phyloP scores from a whole-genome alignment of 2,329 filamentous ascomycete genomes.

The Ustulina deusta region DNA sequence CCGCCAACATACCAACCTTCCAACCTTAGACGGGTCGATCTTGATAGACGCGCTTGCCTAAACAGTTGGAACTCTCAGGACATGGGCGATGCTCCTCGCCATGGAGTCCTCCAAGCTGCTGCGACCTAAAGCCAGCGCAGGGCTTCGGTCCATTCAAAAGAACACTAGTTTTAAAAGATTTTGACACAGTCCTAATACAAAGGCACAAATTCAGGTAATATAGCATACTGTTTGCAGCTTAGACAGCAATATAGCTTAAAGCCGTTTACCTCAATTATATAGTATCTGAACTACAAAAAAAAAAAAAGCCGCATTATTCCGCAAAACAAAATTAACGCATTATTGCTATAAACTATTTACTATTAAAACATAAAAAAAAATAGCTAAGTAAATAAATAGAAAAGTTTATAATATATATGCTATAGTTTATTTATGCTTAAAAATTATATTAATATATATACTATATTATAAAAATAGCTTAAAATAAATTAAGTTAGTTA shows the following conservation, averaged over 20 bases:
- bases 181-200: slow-evolving; percentile 29
- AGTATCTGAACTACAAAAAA: slow-evolving; percentile 15
- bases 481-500: neutral
- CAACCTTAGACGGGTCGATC: no score
- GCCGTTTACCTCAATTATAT: slow-evolving; percentile 21
- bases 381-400: neutral
- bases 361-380: slow-evolving; percentile 13
- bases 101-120: slow-evolving; percentile 29
- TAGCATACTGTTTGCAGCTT: slow-evolving; percentile 18
- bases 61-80: neutral
- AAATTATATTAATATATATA: slow-evolving; percentile 23
- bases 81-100: slow-evolving; percentile 21
- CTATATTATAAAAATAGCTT: slow-evolving; percentile 29
- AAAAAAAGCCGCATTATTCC: slow-evolving; percentile 27
- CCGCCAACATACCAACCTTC: no score
- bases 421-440: slow-evolving; percentile 19
- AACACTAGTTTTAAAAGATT: slow-evolving; percentile 25
- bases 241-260: slow-evolving; percentile 26
- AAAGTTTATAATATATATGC: slow-evolving; percentile 13
- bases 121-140: slow-evolving; percentile 26
- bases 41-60: neutral
- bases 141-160: slow-evolving; percentile 16
- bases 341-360: slow-evolving; percentile 28
- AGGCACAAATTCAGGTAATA: slow-evolving; percentile 26
- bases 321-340: slow-evolving; percentile 27